Conservation (phyloP, 768 basidiomycete species). For the Tylopilus felleus region DNA sequence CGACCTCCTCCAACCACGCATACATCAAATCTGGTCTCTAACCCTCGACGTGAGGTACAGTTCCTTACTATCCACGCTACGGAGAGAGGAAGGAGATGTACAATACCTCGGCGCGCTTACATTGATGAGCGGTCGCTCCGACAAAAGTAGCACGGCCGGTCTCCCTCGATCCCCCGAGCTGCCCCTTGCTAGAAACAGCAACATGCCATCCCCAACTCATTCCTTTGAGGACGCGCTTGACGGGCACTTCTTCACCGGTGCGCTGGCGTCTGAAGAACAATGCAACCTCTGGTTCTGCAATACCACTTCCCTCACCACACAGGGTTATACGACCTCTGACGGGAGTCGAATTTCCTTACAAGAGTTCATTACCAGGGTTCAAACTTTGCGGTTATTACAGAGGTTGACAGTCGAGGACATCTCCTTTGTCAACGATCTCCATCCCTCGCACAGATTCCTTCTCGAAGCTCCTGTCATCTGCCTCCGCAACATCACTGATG, state of each 20-base stretch:
- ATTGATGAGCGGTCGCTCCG: background rate
- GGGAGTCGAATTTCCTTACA: constrained; percentile 1
- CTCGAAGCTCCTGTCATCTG: constrained; percentile 1
- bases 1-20: background rate
- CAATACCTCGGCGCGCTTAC: background rate
- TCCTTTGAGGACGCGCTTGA: background rate
- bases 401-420: constrained; percentile 5
- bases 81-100: constrained; percentile 7
- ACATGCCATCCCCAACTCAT: background rate
- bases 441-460: constrained; percentile 1
- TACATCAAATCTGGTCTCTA: constrained; percentile 2
- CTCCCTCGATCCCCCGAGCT: background rate
- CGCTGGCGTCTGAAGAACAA: background rate
- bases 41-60: background rate
- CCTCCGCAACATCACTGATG: background rate
- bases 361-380: background rate
- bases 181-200: background rate
- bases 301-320: constrained; percentile 1
- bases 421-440: constrained; percentile 5
- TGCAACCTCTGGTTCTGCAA: constrained; percentile 1
- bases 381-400: background rate
- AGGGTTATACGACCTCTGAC: background rate
- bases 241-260: background rate
- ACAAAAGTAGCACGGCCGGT: background rate
- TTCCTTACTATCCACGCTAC: constrained; percentile 1